A percentile compares a stretch with the other conserved stretches of the same genome.
Conservation (phyloP, 768 basidiomycete genomes). For the Naganishia onofrii region DNA sequence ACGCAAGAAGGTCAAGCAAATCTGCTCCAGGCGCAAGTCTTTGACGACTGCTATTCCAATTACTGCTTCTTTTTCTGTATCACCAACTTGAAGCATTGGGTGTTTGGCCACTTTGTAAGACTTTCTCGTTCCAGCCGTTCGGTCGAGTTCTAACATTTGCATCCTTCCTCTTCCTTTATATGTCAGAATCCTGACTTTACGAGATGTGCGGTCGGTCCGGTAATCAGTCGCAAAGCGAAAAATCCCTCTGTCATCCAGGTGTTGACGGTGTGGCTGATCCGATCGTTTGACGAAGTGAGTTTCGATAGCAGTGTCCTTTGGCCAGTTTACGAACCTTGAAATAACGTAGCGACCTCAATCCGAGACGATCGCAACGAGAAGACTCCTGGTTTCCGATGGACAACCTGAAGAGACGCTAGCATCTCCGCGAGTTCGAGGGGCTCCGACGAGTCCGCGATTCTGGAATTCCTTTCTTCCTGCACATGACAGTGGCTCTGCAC, state of each 20-base stretch:
- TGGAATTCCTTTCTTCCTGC: neutral
- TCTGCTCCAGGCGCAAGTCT: conserved; percentile 48
- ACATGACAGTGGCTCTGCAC: neutral
- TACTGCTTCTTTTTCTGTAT: conserved; percentile 49
- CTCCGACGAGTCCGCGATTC: neutral
- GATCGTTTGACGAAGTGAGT: conserved; percentile 48
- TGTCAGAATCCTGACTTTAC: conserved; percentile 44
- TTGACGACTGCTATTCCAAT: conserved; percentile 48
- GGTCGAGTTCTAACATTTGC: neutral
- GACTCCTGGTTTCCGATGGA: neutral
- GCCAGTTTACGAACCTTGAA: neutral
- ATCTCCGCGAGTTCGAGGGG: neutral
- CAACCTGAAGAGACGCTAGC: neutral
- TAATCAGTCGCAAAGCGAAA: conserved; percentile 41
- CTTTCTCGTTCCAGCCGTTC: too few relatives aligned
- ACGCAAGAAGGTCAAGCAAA: conserved; percentile 49
- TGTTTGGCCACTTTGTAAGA: conserved; percentile 50
- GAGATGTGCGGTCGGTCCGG: conserved; percentile 41
- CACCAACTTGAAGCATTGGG: conserved; percentile 50
- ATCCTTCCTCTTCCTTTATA: neutral
- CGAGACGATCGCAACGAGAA: neutral
- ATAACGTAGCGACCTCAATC: neutral
- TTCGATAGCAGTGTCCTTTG: neutral
- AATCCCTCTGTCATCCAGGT: conserved; percentile 48
- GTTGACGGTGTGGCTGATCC: conserved; percentile 43